Base-by-base conservation (phyloP, 768 basidiomycete genomes). In the Leccinum ochraceum region DNA sequence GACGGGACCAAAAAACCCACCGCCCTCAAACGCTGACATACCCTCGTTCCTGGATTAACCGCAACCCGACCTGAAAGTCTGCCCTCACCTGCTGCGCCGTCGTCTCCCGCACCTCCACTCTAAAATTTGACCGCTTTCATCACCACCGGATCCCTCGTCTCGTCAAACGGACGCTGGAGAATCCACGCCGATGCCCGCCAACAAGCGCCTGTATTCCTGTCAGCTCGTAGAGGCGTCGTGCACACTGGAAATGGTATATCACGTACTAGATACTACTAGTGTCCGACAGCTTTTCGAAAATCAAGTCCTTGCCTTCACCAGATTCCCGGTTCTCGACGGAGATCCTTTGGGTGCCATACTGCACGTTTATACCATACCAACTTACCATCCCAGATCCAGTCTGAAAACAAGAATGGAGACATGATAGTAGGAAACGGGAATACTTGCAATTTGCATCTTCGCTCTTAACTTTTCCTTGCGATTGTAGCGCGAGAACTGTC, bases 31-130 rank as follows among this genome's bases (percentile, higher is more conserved):
- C 85, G 80, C 61, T 80, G 83, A 71, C 84, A 90, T 30, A 94
- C 4, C 96, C 95, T 73, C 88, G 94, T 78, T 97, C 95, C 64
- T 92, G 88, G 13, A 91, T 80, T 54, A 96, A 70, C n/a, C 82
- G 78, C 65, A 96, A 73, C 39, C 80, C 78, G 13, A 89, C 84
- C 61, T 80, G 77, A 75, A 80, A 86, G 63, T 77, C 84, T 50
- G 75, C 81, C 62, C 66, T 67, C 39, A 71, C 70, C 65, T 83
- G 80, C 51, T 77, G 77, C 64, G 72, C 54, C 30, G 74, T 77
- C 56, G 74, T 75, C 32, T 69, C 61, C 37, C 83, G 78, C 66
- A 94, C 78, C 69, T 96, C 94, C 37, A 95, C 88, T 59, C 89
- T 84, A 86, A 78, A 98, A 98, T 64, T 85, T 85, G 39, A 88